Base-by-base conservation (phyloP, 179 eudicot species). In the Pouteria campechiana region DNA sequence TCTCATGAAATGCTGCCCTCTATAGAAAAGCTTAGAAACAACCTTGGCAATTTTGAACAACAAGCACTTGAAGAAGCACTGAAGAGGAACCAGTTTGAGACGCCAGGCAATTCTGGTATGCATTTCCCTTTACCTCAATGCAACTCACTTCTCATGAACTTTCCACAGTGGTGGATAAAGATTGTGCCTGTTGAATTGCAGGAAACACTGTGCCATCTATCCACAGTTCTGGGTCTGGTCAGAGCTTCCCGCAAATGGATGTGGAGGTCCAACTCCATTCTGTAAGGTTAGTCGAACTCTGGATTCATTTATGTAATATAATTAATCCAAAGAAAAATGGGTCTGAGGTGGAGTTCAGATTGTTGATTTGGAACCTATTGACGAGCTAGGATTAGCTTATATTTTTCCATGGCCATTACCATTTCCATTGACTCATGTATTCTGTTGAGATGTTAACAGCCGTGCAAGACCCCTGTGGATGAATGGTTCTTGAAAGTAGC, bases 31-130 rank as follows among this genome's bases (percentile, higher is more conserved):
- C 65, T 53, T 17, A 44, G 48, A 48, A 57, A 56, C 58, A 54
- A 60, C 42, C 50, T 48, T 25, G 45, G 17, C 32, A 28, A 48
- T 24, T 43, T 46, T 20, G 72, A 37, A 32, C 50, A 39, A 33
- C 58, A 55, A 23, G 34, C 46, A 51, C 30, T 40, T 21, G 75
- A 58, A 16, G 47, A 46, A 17, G 50, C 30, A 46, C 39, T 46
- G 14, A 61, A 56, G 18, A 13, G 50, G 46, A 51, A 72, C 48
- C 54, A 46, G 54, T 64, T 60, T 62, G 64, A 64, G 50, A 61
- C 90, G 12, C 83, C 73, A 0, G 45, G 57, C 61, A 68, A 69
- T 64, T 74, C 81, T 43, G 87, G 98, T 86, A 69, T 7, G 31
- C 42, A 11, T 9, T 13, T 31, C 40, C 23, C 44, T 40, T 53